Conservation (phyloP, 257 asterid species). For the Gynochthodes officinalis region DNA sequence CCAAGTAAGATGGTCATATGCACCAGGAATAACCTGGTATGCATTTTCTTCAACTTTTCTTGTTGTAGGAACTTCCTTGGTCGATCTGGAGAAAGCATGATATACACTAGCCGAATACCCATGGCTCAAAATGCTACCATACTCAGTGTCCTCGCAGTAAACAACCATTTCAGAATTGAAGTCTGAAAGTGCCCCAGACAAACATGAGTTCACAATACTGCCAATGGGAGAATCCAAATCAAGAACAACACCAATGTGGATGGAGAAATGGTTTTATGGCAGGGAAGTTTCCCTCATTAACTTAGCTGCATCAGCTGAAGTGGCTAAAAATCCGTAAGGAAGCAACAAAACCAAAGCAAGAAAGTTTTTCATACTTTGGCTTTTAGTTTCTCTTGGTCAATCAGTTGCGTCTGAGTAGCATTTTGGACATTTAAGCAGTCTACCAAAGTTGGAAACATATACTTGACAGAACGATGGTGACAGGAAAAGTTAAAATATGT, state of each 20-base stretch:
- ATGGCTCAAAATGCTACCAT: slow-evolving; percentile 27
- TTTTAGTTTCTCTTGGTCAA: too few relatives aligned
- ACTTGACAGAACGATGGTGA: neutral
- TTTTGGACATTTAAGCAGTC: neutral
- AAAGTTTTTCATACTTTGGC: neutral
- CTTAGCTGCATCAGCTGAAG: neutral
- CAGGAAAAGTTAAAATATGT: neutral
- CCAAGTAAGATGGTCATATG: slow-evolving; percentile 33
- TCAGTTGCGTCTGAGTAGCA: too few relatives aligned
- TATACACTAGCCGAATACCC: slow-evolving; percentile 19
- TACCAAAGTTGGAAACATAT: neutral
- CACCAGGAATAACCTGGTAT: slow-evolving; percentile 47
- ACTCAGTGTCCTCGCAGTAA: slow-evolving; percentile 28
- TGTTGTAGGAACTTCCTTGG: slow-evolving; percentile 22
- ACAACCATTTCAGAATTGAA: slow-evolving; percentile 36
- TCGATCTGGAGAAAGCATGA: slow-evolving; percentile 18
- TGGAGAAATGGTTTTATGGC: neutral
- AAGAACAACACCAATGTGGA: slow-evolving; percentile 33
- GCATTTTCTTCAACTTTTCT: slow-evolving; percentile 33
- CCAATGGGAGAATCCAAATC: slow-evolving; percentile 44
- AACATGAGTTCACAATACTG: slow-evolving; percentile 29
- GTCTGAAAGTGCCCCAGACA: slow-evolving; percentile 43
- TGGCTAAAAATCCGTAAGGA: neutral
- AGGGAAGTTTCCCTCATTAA: neutral
- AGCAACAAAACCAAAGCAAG: neutral